These are phyloP conservation scores for Boechera stricta DNA, from an alignment of 345 rosid species.

Conservation along the genomic window DNA sequence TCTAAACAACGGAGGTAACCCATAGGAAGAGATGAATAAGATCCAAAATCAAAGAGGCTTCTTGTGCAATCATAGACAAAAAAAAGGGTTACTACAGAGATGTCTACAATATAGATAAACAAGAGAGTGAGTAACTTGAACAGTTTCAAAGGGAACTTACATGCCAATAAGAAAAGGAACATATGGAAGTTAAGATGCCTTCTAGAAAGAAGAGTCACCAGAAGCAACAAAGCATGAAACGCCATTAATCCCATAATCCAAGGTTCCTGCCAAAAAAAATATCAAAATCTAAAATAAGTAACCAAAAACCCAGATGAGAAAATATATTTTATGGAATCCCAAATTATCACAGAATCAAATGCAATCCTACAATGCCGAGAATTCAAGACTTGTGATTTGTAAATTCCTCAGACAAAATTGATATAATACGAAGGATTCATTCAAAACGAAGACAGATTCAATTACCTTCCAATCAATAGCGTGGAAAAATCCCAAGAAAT, in stretches of 20 bases:
- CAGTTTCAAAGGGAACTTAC: conserved; percentile 53
- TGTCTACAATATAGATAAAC: background rate
- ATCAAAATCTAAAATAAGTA: background rate
- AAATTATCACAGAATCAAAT: background rate
- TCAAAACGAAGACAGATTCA: background rate
- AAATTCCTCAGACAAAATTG: background rate
- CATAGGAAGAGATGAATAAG: background rate
- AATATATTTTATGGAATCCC: background rate
- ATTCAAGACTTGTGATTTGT: background rate
- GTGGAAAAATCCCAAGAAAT: conserved; percentile 82
- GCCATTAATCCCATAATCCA: conserved; percentile 73
- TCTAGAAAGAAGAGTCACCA: conserved; percentile 62
- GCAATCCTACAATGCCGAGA: background rate
- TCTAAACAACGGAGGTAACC: background rate
- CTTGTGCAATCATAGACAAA: background rate
- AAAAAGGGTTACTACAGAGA: background rate
- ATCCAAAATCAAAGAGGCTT: background rate
- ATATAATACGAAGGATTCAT: background rate
- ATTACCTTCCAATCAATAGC: conserved; percentile 94
- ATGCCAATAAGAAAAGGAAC: conserved; percentile 73
- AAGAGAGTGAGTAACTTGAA: background rate
- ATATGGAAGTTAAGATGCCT: conserved; percentile 81
- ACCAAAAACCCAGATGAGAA: background rate
- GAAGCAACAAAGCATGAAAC: conserved; percentile 65
- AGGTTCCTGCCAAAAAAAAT: conserved; percentile 61